phyloP scores from a whole-genome alignment of 768 basidiomycete species.

The Lactarius hatsudake region DNA sequence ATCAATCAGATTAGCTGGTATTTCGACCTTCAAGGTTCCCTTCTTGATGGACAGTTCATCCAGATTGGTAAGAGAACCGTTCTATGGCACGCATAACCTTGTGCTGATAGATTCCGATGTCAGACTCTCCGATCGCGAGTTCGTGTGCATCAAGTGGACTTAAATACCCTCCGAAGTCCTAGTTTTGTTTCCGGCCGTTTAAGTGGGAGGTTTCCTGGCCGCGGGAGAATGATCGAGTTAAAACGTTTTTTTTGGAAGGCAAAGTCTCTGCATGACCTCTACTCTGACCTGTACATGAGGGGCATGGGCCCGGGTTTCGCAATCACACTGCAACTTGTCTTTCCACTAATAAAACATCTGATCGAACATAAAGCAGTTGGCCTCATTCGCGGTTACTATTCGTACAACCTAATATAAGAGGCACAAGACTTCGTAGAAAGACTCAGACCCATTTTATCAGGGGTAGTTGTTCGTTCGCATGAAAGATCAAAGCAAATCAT shows the following conservation, averaged over 20 bases:
- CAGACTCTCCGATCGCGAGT: slow-evolving; percentile 50
- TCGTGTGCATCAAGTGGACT: slow-evolving; percentile 57
- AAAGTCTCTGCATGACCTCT: not conserved
- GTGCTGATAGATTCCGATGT: not conserved
- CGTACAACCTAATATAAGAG: not conserved
- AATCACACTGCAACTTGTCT: not conserved
- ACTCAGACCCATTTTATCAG: not conserved
- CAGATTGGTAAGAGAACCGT: slow-evolving; percentile 47
- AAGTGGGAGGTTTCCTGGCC: not conserved
- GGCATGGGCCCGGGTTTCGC: not conserved
- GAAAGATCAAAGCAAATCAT: slow-evolving; percentile 36
- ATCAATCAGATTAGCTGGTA: slow-evolving; percentile 56
- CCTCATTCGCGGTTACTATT: not conserved
- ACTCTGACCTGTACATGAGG: not conserved
- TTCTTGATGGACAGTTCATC: slow-evolving; percentile 61
- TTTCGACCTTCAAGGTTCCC: slow-evolving; percentile 62
- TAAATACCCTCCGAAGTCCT: slow-evolving; percentile 57
- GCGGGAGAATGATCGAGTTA: not conserved
- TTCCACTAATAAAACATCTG: not conserved
- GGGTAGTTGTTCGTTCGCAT: not conserved
- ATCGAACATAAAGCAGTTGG: not conserved
- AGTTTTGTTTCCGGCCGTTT: slow-evolving; percentile 22
- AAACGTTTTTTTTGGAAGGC: not conserved
- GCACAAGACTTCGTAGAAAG: not conserved
- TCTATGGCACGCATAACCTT: not conserved